Evolutionary conservation across 176 grass and related monocot genomes (phyloP).

Genomic region (Microstegium vimineum): DNA sequence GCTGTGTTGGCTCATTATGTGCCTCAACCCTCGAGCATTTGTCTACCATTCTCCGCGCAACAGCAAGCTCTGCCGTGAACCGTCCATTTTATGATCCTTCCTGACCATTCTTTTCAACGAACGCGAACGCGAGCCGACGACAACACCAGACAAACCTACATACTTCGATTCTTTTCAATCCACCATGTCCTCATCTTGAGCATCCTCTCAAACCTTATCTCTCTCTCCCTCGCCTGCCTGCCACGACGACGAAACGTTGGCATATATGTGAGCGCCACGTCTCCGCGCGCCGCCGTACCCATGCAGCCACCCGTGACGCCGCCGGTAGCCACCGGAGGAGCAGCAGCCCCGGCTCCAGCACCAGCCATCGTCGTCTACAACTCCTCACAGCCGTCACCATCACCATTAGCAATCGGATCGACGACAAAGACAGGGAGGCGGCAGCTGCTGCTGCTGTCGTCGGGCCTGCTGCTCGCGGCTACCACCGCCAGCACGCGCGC

Average conservation of each 20-base stretch:
- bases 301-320: not conserved
- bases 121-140: not conserved
- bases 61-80: not conserved
- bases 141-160: not conserved
- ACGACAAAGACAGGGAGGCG: slow-evolving; percentile 23
- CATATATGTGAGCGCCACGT: slow-evolving; percentile 28
- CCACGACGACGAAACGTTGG: not conserved
- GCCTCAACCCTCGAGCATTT: not conserved
- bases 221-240: not conserved
- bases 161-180: not conserved
- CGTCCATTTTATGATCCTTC: not conserved
- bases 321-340: slow-evolving; percentile 1
- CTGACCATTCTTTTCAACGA: not conserved
- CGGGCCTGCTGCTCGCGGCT: slow-evolving; percentile 22
- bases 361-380: not conserved
- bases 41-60: not conserved
- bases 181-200: not conserved
- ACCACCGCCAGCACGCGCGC: not conserved
- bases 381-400: not conserved
- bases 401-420: not conserved
- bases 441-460: slow-evolving; percentile 33
- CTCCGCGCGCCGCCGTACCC: not conserved
- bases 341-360: not conserved
- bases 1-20: not conserved
- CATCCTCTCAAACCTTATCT: slow-evolving; percentile 42